Evolutionary conservation across 345 rosid species (phyloP).

Genomic region (Populus davidiana): DNA sequence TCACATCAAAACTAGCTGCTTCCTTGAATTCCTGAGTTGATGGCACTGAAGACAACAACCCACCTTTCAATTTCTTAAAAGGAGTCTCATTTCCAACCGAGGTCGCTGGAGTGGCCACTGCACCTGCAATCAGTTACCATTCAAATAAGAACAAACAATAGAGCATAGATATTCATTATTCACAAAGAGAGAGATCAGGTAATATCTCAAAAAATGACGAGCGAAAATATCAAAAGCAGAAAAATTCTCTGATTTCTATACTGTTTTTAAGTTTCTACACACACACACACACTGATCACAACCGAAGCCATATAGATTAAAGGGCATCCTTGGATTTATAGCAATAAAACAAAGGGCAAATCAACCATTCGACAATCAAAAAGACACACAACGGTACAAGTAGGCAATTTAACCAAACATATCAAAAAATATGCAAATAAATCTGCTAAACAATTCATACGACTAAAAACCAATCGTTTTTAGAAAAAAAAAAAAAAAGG

Average conservation of each 20-base stretch:
- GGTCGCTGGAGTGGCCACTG: conserved; percentile 45
- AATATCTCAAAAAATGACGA: background rate
- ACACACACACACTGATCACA: too few relatives aligned
- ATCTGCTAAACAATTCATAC: background rate
- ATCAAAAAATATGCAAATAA: background rate
- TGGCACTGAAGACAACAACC: conserved; percentile 33
- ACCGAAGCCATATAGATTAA: too few relatives aligned
- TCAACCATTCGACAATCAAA: background rate
- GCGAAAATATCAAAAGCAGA: background rate
- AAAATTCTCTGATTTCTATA: background rate
- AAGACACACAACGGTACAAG: background rate
- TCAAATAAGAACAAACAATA: background rate
- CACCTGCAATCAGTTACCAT: conserved; percentile 41
- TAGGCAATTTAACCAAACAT: background rate
- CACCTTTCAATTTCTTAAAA: conserved; percentile 45
- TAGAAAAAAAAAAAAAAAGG: background rate
- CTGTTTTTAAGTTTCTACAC: too few relatives aligned
- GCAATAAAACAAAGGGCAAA: background rate
- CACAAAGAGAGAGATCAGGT: background rate
- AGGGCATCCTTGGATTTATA: background rate
- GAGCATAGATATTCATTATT: background rate
- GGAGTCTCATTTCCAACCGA: conserved; percentile 41
- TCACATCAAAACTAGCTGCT: conserved; percentile 39
- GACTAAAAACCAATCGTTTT: background rate
- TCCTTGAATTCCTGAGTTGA: conserved; percentile 43